Conservation (phyloP, 1,139 yeast species). For the Nakaseomyces kungkrabaensis region DNA sequence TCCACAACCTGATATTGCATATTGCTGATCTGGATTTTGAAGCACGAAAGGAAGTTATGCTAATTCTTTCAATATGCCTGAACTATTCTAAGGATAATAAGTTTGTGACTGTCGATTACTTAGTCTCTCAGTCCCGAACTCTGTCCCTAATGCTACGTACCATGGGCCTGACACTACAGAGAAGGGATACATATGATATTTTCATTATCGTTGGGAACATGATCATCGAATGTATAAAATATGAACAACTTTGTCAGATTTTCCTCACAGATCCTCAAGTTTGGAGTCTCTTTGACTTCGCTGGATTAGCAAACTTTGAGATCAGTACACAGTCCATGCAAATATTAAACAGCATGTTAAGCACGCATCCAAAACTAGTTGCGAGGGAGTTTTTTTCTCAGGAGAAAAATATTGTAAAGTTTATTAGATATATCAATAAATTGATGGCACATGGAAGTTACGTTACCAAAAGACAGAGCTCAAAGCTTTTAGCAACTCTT, state of each 20-base stretch:
- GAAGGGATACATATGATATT: constrained; percentile 36
- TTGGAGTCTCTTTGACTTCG: constrained; percentile 79
- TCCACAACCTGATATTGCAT: constrained; percentile 49
- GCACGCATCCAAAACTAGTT: constrained; percentile 58
- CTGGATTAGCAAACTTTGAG: constrained; percentile 71
- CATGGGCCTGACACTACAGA: constrained; percentile 44
- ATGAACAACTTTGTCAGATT: constrained; percentile 57
- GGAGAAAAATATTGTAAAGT: constrained; percentile 40
- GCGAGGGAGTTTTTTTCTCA: constrained; percentile 51
- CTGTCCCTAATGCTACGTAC: constrained; percentile 54
- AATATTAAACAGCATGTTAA: constrained; percentile 60
- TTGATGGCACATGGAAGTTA: constrained; percentile 70
- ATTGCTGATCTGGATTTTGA: constrained; percentile 72
- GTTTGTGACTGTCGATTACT: constrained; percentile 80
- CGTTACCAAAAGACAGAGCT: constrained; percentile 86
- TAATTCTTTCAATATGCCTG: constrained; percentile 63
- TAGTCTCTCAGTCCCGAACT: constrained; percentile 57
- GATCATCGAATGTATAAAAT: constrained; percentile 75
- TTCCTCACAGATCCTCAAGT: constrained; percentile 49
- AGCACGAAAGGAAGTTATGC: constrained; percentile 72
- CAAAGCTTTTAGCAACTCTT: constrained; percentile 64
- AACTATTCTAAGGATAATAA: constrained; percentile 71
- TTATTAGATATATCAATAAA: constrained; percentile 54
- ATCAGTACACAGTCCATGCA: constrained; percentile 84
- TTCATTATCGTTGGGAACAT: constrained; percentile 73